Evolutionary conservation across 169 alveolate genomes (phyloP), one percentile per base, ranked within the genome.

Genomic region (Plasmodium chabaudi): DNA sequence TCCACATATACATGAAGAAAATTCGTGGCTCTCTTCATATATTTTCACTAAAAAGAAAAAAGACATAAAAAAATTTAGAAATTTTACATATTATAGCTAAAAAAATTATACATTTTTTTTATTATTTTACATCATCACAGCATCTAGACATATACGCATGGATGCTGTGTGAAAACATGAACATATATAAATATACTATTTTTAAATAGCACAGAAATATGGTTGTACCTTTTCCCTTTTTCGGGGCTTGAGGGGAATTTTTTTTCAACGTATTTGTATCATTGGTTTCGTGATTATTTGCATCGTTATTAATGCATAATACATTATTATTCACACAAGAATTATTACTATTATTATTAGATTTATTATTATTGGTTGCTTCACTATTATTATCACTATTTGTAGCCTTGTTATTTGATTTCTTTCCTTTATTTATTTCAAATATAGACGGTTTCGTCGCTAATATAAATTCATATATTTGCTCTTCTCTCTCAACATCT

Each of bases 1-100:
- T 44, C 91, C 91, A 60, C 91, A 86, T 17, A 46, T 67, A 25
- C 91, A 86, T 10, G 91, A 69, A 21, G 91, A 68, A 49, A 86
- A 86, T 12, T 86, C 91, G 53, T 64, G 49, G 34, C 71, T 69
- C 47, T 86, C 91, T 70, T 86, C 60, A 44, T 86, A 86, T 55
- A 86, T 86, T 27, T 70, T 86, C 23, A 25, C 87, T 53, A 57
- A 69, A 17, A 60, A 73, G 27, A 72, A 56, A 60, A 61, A 46
- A 17, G 19, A 74, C 3, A 49, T 23, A 59, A 23, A 19, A 27
- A 39, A 34, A 65, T 34, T 34, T 34, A 34, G 6, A 34, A 34
- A 34, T 34, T 34, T 34, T 34, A 34, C 42, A 34, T 34, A 34
- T 34, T 34, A 34, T 34, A 34, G 42, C 4, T 34, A 34, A 34